phyloP scores from a whole-genome alignment of 148 eudicot genomes.

The Limonium bicolor region DNA sequence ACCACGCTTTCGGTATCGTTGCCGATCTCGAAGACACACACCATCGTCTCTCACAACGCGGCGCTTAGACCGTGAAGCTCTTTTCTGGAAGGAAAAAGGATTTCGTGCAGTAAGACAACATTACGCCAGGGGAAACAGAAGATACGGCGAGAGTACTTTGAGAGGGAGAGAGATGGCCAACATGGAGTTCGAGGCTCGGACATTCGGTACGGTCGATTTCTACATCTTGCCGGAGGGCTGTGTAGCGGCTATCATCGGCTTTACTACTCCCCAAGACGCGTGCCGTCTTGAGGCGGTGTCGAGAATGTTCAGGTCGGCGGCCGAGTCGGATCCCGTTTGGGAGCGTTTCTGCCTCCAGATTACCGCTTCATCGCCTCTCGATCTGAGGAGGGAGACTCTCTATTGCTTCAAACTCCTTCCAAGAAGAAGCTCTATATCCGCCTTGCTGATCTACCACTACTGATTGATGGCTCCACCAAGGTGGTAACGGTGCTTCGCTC shows the following conservation, averaged over 20 bases:
- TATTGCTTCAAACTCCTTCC: constrained; percentile 7
- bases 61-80: too few species aligned
- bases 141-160: too few species aligned
- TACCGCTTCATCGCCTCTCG: constrained; percentile 14
- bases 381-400: constrained; percentile 7
- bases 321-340: constrained; percentile 46
- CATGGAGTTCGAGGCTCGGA: too few species aligned
- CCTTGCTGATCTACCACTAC: constrained; percentile 25
- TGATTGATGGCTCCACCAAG: constrained; percentile 40
- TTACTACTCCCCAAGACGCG: constrained; percentile 33
- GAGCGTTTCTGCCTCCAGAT: constrained; percentile 29
- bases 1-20: too few species aligned
- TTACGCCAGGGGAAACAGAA: too few species aligned
- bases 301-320: constrained; percentile 23
- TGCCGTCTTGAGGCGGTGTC: constrained; percentile 20
- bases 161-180: too few species aligned
- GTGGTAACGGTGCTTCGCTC: too few species aligned
- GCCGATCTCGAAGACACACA: too few species aligned
- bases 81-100: too few species aligned
- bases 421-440: constrained; percentile 33
- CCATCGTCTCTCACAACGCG: too few species aligned
- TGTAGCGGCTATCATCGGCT: constrained; percentile 18
- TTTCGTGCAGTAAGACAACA: too few species aligned
- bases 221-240: constrained; percentile 30
- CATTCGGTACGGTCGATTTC: too few species aligned